Percentiles rank a stretch among this genome's conserved stretches.
phyloP scores from a whole-genome alignment of 108 stramenopile species.

The Skeletonema grethae region DNA sequence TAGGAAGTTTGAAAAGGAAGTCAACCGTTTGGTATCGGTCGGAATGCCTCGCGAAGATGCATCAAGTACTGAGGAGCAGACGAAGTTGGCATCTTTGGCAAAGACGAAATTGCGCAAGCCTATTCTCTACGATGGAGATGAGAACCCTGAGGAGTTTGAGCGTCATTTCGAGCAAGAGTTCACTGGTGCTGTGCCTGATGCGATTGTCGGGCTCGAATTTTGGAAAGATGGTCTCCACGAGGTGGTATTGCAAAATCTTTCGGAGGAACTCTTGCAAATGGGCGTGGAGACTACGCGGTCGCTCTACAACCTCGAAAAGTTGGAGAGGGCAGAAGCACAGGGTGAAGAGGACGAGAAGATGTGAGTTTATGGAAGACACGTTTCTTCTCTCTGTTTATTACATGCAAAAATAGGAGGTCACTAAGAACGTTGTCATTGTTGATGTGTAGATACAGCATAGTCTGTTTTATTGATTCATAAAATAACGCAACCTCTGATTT shows the following conservation, averaged over 20 bases:
- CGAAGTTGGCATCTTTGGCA: not conserved
- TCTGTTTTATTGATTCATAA: not conserved
- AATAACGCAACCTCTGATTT: not conserved
- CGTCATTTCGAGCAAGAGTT: not conserved
- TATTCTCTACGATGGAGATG: not conserved
- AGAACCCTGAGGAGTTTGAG: conserved; percentile 7
- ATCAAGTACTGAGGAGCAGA: not conserved
- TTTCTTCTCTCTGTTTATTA: not conserved
- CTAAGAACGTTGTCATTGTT: too few relatives aligned
- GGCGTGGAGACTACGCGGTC: not conserved
- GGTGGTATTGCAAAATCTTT: not conserved
- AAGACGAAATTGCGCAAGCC: conserved; percentile 6
- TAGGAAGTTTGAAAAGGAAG: conserved; percentile 36
- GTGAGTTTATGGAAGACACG: not conserved
- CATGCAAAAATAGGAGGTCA: not conserved
- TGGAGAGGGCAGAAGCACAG: not conserved
- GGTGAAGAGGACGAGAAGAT: not conserved
- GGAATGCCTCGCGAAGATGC: conserved; percentile 35
- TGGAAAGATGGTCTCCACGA: not conserved
- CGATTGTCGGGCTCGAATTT: not conserved
- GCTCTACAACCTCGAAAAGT: not conserved
- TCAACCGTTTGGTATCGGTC: conserved; percentile 12
- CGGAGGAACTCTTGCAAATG: not conserved
- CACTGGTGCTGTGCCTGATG: not conserved
- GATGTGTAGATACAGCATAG: not conserved